phyloP scores from a whole-genome alignment of 2,329 filamentous ascomycete genomes.

The Graphiopsis chlorocephala region DNA sequence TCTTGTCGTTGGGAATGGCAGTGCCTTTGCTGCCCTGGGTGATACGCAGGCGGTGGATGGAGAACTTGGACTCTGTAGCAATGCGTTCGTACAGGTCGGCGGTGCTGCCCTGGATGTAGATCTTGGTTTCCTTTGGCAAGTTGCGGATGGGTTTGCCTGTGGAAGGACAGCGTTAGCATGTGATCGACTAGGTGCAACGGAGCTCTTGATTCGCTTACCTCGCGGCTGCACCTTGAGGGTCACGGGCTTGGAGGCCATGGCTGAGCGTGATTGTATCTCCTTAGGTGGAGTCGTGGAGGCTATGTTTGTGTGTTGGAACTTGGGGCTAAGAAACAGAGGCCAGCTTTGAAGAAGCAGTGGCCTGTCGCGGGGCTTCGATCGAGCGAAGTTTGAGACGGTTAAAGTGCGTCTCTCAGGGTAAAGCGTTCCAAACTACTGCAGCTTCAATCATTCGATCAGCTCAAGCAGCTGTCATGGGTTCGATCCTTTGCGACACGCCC shows the following conservation, averaged over 20 bases:
- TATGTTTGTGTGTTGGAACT: neutral
- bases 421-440: neutral
- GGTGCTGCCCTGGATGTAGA: conserved; percentile 51
- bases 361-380: neutral
- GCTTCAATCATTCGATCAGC: neutral
- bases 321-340: conserved; percentile 3
- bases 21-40: conserved; percentile 63
- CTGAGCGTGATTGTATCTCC: neutral
- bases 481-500: neutral
- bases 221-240: conserved; percentile 46
- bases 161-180: conserved; percentile 2
- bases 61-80: conserved; percentile 53
- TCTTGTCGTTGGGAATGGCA: conserved; percentile 54
- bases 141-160: conserved; percentile 61
- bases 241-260: conserved; percentile 44
- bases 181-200: neutral
- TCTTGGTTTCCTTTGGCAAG: conserved; percentile 56
- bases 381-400: neutral
- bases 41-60: conserved; percentile 59
- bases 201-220: conserved; percentile 33
- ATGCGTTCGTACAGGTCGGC: conserved; percentile 58
- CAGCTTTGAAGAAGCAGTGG: neutral
- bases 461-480: neutral
- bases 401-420: too few relatives aligned
- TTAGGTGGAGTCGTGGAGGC: neutral